Conservation (phyloP, 768 basidiomycete species). For the Termitomyces bulborhizus region DNA sequence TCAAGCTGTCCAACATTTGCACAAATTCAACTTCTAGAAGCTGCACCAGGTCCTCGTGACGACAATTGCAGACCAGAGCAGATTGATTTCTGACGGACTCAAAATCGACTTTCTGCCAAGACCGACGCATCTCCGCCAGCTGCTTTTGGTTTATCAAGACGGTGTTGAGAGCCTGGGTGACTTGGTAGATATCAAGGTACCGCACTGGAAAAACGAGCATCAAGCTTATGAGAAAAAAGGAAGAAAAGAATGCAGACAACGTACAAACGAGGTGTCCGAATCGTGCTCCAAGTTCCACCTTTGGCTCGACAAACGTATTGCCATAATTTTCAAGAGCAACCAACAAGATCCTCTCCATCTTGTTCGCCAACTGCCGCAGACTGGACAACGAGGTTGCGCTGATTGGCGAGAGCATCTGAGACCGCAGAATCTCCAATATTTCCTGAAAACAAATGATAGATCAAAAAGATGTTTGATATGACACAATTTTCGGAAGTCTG, state of each 20-base stretch:
- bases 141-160: constrained; percentile 86
- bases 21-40: constrained; percentile 83
- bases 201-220: constrained; percentile 48
- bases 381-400: constrained; percentile 59
- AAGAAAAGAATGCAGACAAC: constrained; percentile 24
- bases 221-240: constrained; percentile 1
- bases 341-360: constrained; percentile 88
- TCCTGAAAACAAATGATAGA: constrained; percentile 40
- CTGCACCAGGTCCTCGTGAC: constrained; percentile 83
- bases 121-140: constrained; percentile 77
- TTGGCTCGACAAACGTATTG: constrained; percentile 86
- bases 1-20: constrained; percentile 61
- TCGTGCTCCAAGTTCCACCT: constrained; percentile 85
- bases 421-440: constrained; percentile 80
- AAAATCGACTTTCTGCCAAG: constrained; percentile 86
- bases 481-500: background rate
- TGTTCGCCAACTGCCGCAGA: constrained; percentile 76
- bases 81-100: constrained; percentile 89
- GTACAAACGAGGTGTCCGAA: constrained; percentile 86
- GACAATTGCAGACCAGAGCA: constrained; percentile 90
- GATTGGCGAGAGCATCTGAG: constrained; percentile 79
- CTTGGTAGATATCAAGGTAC: constrained; percentile 89
- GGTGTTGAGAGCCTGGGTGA: constrained; percentile 84
- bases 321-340: constrained; percentile 78
- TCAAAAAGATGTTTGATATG: constrained; percentile 3